Evolutionary conservation across 345 rosid species (phyloP), one percentile per base, ranked within the genome.

Genomic region (Euphorbia pulcherrima): DNA sequence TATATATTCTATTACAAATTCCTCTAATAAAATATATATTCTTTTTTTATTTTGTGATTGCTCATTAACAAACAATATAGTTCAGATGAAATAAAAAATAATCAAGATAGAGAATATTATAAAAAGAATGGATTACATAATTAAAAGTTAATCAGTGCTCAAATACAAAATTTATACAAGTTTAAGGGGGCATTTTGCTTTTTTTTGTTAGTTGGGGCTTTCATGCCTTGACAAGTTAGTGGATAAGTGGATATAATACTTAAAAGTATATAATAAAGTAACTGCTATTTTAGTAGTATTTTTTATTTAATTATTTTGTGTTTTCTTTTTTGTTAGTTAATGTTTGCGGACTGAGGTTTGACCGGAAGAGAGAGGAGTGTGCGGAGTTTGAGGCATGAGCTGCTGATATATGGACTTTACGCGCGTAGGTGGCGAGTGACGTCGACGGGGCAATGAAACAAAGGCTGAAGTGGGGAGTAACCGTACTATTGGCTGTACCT

Each of bases 401-500:
- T 26, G 20, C 44, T 56, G 6, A 24, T 7, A 40, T 18, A 40
- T 33, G 6, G 33, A 1, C n/a, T 24, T 1, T 39, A 71, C 67
- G 74, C 61, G 51, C 56, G 8, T 26, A 6, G 2, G 0, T 0
- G 3, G 74, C 17, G 59, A 65, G 81, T 75, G 69, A 0, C 0
- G 0, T 0, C 0, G 79, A 77, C 74, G 5, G 9, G 16, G 79
- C 72, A 80, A 72, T 70, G 10, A 12, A 1, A 64, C 47, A 10
- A 57, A 21, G 40, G 16, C n/a, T n/a, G n/a, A n/a, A 4, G 59
- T 14, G 33, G 37, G 12, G n/a, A n/a, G 23, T 55, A 73, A 61
- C 77, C 81, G 82, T 77, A 75, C 83, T 40, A 30, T 29, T 56
- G 72, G 64, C 61, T 18, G 77, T 78, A 73, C 82, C 68, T 71